Evolutionary conservation across 2,329 filamentous ascomycete species (phyloP).

Genomic region (Aspergillaceae sp.): DNA sequence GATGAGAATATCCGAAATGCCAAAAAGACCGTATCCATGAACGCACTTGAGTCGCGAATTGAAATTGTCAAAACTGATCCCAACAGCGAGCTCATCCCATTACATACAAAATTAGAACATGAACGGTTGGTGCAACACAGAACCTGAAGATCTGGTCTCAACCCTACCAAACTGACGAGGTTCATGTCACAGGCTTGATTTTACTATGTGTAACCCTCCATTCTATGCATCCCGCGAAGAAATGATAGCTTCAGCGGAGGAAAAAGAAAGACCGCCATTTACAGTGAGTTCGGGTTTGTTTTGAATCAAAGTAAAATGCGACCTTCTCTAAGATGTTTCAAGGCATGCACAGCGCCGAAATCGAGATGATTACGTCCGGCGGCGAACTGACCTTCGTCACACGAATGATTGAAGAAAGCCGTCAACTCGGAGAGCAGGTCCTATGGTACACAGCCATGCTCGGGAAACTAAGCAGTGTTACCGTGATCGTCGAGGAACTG

Average conservation of each 20-base stretch:
- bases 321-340: conserved; percentile 1
- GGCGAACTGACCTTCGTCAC: conserved; percentile 70
- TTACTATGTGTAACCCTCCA: conserved; percentile 89
- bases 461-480: conserved; percentile 66
- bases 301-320: no score
- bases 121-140: conserved; percentile 13
- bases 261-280: conserved; percentile 60
- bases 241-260: conserved; percentile 54
- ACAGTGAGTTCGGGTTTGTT: conserved; percentile 47
- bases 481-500: conserved; percentile 52
- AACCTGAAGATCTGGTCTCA: neutral
- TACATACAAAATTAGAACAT: conserved; percentile 39
- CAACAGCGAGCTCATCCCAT: conserved; percentile 53
- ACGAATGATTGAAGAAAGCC: conserved; percentile 62
- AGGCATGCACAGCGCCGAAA: conserved; percentile 58
- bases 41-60: conserved; percentile 57
- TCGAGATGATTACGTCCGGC: conserved; percentile 78
- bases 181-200: conserved; percentile 51
- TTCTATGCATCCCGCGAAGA: conserved; percentile 75
- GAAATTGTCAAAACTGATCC: conserved; percentile 50
- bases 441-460: conserved; percentile 91
- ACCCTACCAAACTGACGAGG: no score
- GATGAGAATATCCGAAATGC: conserved; percentile 59
- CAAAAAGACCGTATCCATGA: conserved; percentile 56
- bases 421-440: conserved; percentile 51